Percentiles rank a stretch among this genome's conserved stretches.
Conservation (phyloP, 805 yeast species). For the Crinitomyces ghanaensis region DNA sequence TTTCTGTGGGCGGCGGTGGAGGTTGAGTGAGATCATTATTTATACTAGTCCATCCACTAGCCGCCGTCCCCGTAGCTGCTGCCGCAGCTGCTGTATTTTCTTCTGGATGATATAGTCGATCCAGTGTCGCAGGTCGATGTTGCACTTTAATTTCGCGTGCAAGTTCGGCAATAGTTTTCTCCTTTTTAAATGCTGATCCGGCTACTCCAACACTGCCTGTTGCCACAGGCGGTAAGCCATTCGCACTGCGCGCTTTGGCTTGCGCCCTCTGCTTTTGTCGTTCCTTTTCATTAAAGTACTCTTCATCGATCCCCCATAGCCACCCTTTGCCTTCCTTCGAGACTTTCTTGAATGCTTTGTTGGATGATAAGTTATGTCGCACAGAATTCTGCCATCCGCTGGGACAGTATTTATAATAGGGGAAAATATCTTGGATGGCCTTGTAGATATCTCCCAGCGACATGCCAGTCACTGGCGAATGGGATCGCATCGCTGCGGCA, state of each 20-base stretch:
- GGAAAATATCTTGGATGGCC: constrained; percentile 76
- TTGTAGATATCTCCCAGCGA: constrained; percentile 75
- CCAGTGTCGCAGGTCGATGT: constrained; percentile 4
- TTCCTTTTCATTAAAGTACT: constrained; percentile 72
- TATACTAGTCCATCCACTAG: constrained; percentile 6
- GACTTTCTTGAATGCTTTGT: constrained; percentile 72
- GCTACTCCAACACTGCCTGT: constrained; percentile 7
- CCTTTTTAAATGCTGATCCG: constrained; percentile 18
- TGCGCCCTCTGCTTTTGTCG: constrained; percentile 45
- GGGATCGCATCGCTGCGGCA: constrained; percentile 62
- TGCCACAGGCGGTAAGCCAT: constrained; percentile 11
- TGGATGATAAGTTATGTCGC: constrained; percentile 76
- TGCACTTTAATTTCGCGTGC: constrained; percentile 23
- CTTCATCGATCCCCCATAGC: constrained; percentile 89
- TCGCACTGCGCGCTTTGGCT: constrained; percentile 17
- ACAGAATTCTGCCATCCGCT: constrained; percentile 98
- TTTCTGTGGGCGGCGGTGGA: no score
- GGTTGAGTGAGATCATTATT: constrained; percentile 14
- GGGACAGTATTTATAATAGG: constrained; percentile 85
- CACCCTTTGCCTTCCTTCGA: constrained; percentile 88
- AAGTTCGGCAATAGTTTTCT: constrained; percentile 24
- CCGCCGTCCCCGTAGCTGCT: background rate
- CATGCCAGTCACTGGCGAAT: constrained; percentile 61
- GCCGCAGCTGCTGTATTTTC: constrained; percentile 4
- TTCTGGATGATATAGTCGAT: constrained; percentile 5